Percentiles rank a stretch among this genome's conserved stretches.
These are phyloP conservation scores for Selenicereus undatus DNA, from an alignment of 148 eudicot genomes.

Conservation along the genomic window DNA sequence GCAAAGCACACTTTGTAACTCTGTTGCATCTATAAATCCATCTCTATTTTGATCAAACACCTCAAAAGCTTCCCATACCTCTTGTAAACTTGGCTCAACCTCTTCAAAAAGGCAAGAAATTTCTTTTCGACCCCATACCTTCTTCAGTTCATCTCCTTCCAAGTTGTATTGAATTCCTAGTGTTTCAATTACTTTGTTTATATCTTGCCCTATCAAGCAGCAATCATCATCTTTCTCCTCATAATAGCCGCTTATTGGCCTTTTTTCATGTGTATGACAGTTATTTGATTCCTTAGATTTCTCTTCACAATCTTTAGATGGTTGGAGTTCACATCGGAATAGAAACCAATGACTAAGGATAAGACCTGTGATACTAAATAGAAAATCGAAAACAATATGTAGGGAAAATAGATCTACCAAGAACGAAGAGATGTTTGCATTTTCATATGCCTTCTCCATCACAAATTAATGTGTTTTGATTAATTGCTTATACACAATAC, in stretches of 20 bases:
- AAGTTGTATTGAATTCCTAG: conserved; percentile 34
- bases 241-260: background rate
- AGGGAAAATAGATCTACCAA: conserved; percentile 13
- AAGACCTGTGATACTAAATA: conserved; percentile 1
- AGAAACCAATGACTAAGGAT: background rate
- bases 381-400: background rate
- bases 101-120: conserved; percentile 51
- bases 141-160: conserved; percentile 14
- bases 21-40: conserved; percentile 67
- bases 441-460: conserved; percentile 14
- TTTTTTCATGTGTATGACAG: background rate
- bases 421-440: conserved; percentile 6
- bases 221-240: conserved; percentile 9
- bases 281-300: background rate
- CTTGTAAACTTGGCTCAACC: conserved; percentile 49
- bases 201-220: conserved; percentile 24
- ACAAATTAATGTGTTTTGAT: background rate
- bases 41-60: conserved; percentile 65
- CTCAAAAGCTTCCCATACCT: conserved; percentile 54
- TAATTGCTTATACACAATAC: background rate
- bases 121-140: conserved; percentile 25
- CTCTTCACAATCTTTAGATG: background rate
- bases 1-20: conserved; percentile 48
- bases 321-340: background rate
- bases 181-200: conserved; percentile 39